These are phyloP conservation scores for Acer campestre DNA, from an alignment of 345 rosid genomes.

Conservation along the genomic window DNA sequence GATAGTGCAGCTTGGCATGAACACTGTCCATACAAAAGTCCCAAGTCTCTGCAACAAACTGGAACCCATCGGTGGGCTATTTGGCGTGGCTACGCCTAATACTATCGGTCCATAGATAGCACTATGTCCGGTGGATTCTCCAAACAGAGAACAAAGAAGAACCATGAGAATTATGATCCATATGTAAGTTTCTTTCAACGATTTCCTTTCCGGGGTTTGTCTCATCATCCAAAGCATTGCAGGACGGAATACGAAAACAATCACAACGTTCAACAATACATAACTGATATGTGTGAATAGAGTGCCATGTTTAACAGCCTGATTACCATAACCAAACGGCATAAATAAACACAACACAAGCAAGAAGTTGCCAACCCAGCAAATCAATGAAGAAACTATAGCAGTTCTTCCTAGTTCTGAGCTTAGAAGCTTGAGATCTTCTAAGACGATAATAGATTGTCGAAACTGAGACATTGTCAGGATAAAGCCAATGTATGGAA, in stretches of 20 bases:
- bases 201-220: constrained; percentile 43
- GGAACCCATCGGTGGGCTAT: background rate
- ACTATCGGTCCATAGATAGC: background rate
- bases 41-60: background rate
- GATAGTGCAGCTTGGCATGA: background rate
- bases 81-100: background rate
- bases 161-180: constrained; percentile 22
- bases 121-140: constrained; percentile 27
- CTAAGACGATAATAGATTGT: constrained; percentile 15
- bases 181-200: constrained; percentile 30
- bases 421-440: constrained; percentile 42
- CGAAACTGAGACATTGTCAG: constrained; percentile 30
- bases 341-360: constrained; percentile 1
- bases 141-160: constrained; percentile 23
- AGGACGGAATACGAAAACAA: constrained; percentile 29
- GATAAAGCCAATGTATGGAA: background rate
- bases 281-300: background rate
- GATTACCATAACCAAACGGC: background rate
- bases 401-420: constrained; percentile 53
- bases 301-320: background rate
- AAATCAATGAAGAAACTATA: constrained; percentile 42
- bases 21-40: background rate
- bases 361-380: constrained; percentile 28
- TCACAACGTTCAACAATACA: background rate
- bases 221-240: constrained; percentile 40